phyloP scores from a whole-genome alignment of 768 basidiomycete genomes.

The Coprinopsis marcescibilis region DNA sequence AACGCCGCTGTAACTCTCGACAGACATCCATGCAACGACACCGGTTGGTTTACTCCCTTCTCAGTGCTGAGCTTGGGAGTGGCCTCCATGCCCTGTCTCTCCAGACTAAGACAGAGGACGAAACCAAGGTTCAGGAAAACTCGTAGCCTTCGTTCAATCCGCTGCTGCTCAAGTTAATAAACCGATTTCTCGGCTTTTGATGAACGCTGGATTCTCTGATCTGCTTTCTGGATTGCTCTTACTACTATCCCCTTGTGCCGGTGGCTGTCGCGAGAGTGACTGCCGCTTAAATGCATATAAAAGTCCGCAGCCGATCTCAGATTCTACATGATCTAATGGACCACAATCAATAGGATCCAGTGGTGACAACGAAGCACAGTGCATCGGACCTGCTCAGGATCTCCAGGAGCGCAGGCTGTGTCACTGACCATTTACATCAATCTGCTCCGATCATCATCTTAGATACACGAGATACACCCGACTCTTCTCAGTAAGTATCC shows the following conservation, averaged over 20 bases:
- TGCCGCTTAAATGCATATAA: background rate
- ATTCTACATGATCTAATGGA: constrained; percentile 5
- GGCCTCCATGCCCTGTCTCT: constrained; percentile 77
- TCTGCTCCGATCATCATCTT: constrained; percentile 2
- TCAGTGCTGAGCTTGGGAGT: constrained; percentile 62
- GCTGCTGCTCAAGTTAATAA: no score
- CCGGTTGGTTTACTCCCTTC: constrained; percentile 67
- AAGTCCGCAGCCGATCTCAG: constrained; percentile 8
- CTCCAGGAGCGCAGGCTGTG: constrained; percentile 6
- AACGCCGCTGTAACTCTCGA: constrained; percentile 4
- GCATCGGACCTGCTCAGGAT: background rate
- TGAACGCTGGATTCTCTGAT: constrained; percentile 2
- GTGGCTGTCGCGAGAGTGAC: constrained; percentile 6
- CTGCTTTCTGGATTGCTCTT: constrained; percentile 6
- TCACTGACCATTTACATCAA: constrained; percentile 10
- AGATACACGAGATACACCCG: constrained; percentile 7
- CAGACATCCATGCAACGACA: constrained; percentile 78
- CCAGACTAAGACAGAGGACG: constrained; percentile 65
- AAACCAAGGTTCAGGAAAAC: constrained; percentile 21
- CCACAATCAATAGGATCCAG: constrained; percentile 1
- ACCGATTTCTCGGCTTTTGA: constrained; percentile 7
- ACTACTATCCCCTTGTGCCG: no score
- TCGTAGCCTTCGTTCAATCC: constrained; percentile 2
- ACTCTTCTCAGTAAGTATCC: no score
- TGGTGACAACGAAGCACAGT: constrained; percentile 6